These are phyloP conservation scores for Backusella morwellensis DNA, from an alignment of 192 early-diverging fungal genomes.

Conservation along the genomic window DNA sequence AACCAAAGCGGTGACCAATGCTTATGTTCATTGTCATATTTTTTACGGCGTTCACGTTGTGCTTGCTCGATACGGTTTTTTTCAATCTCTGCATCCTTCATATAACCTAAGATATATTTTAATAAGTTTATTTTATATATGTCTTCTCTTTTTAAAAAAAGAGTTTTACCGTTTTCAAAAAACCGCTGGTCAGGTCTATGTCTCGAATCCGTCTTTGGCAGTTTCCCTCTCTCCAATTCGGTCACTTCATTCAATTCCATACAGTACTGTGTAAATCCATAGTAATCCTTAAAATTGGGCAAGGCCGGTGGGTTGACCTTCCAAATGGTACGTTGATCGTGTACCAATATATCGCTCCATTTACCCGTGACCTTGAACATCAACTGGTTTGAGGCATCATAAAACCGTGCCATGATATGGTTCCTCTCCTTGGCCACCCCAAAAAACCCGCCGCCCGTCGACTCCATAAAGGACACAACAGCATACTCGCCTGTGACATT, in stretches of 20 bases:
- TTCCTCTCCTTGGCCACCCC: background rate
- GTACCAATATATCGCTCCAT: slow-evolving; percentile 60
- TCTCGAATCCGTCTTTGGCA: slow-evolving; percentile 90
- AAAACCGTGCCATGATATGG: background rate
- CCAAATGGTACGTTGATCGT: slow-evolving; percentile 73
- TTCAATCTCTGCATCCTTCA: slow-evolving; percentile 36
- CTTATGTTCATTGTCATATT: slow-evolving; percentile 50
- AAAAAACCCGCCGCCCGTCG: background rate
- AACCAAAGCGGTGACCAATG: slow-evolving; percentile 57
- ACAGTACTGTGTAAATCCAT: slow-evolving; percentile 86
- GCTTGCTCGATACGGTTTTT: background rate
- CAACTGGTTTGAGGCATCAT: background rate
- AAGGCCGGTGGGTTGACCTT: slow-evolving; percentile 62
- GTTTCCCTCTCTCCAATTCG: slow-evolving; percentile 47
- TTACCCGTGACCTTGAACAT: slow-evolving; percentile 39
- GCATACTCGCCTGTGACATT: slow-evolving; percentile 66
- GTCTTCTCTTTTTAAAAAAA: no score
- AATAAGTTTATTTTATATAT: no score
- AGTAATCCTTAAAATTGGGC: slow-evolving; percentile 65
- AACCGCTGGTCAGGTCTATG: slow-evolving; percentile 74
- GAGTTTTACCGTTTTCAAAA: background rate
- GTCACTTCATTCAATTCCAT: slow-evolving; percentile 90
- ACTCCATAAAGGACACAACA: slow-evolving; percentile 46
- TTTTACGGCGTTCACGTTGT: background rate
- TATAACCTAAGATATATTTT: slow-evolving; percentile 38